Evolutionary conservation across 441 rosid species (phyloP).

Genomic region (Isatis lusitanica): DNA sequence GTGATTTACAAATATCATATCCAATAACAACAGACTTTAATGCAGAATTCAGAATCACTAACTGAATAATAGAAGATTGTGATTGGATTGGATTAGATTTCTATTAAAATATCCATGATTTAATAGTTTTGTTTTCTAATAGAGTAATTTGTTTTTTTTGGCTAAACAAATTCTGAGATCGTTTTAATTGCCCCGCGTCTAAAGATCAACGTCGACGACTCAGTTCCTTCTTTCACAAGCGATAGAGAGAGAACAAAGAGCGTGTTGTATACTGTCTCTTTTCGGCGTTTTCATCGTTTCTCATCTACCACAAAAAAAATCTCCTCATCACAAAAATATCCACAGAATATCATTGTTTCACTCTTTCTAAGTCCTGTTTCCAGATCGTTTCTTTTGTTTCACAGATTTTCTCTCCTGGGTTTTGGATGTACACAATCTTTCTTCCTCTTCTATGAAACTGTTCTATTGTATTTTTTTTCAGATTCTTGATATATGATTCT

Average conservation of each 20-base stretch:
- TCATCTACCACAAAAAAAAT: slow-evolving; percentile 30
- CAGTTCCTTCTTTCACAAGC: slow-evolving; percentile 31
- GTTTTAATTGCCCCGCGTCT: slow-evolving; percentile 44
- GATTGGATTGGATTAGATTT: neutral
- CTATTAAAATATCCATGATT: neutral
- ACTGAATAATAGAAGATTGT: no score
- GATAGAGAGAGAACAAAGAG: slow-evolving; percentile 4
- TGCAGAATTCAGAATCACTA: neutral
- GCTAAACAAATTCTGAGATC: neutral
- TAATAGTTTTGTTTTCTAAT: neutral
- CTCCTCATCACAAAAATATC: neutral
- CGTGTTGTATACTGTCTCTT: slow-evolving; percentile 14
- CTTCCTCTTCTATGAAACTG: neutral
- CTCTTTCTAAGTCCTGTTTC: no score
- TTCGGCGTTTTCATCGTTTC: slow-evolving; percentile 33
- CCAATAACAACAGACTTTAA: neutral
- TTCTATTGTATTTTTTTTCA: neutral
- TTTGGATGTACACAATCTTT: slow-evolving; percentile 23
- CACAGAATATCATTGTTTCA: neutral
- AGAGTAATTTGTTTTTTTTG: no score
- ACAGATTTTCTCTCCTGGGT: slow-evolving; percentile 3
- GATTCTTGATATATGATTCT: slow-evolving; percentile 25
- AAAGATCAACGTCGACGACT: slow-evolving; percentile 41
- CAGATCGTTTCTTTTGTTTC: neutral
- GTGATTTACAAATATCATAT: no score